Base-by-base conservation (phyloP, 352 stramenopile species). In the Pythium brachiatum region DNA sequence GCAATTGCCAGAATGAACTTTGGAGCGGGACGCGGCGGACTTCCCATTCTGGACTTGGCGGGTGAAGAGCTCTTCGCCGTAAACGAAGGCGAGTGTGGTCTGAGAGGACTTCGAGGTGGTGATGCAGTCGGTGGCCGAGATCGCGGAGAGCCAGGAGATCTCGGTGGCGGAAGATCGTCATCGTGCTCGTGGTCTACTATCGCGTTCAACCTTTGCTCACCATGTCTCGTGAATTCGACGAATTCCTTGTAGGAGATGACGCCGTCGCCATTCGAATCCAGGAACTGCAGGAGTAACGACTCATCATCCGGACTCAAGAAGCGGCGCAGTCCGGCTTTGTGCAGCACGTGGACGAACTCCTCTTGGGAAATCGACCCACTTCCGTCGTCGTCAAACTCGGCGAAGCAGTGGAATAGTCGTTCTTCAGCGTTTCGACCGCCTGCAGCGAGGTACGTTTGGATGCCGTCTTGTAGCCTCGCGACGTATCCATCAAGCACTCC, bases 281-380 rank as follows among this genome's bases (percentile, higher is more conserved):
- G 65, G 47, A 93, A 90, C 31, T 85, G 75, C 11, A 93, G 70
- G 8, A 93, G 63, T 29, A 91, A 53, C 4, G 68, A 61, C 51
- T 90, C 76, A 44, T 92, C 79, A 53, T 91, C 83, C n/a, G 70
- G 54, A 12, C 71, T 76, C 20, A 91, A 61, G 25, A 86, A 89
- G 26, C 87, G 73, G 3, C 76, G 69, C 21, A 90, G 68, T 0
- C 82, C 84, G 47, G 81, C 75, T 50, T 79, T 73, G 47, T 92
- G 69, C 4, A 93, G 66, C 5, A 92, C 66, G n/a, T 79, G 72
- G 18, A 88, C 47, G 65, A 92, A 93, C 53, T 93, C 82, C 12
- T 74, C 68, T 11, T 74, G 72, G 0, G 79, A 88, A 50, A 92
- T 76, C 5, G 73, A 72, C 1, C 84, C 82, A 32, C 75, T 88